These are phyloP conservation scores for Aspergillus quadricinctus DNA, from an alignment of 2,329 filamentous ascomycete species.

Conservation along the genomic window DNA sequence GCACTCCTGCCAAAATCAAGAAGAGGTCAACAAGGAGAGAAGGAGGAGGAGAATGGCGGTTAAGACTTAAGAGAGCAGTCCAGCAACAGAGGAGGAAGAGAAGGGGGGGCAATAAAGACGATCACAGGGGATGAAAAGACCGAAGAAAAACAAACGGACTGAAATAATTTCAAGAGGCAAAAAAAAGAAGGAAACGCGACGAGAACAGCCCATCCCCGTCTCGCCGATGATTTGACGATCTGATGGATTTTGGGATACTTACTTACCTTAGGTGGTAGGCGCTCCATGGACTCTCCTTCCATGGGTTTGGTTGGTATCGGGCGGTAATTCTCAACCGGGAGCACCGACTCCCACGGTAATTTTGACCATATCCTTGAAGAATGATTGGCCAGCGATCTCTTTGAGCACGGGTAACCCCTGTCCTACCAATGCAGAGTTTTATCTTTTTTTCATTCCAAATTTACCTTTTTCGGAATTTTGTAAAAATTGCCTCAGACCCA, in stretches of 20 bases:
- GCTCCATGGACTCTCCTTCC: neutral
- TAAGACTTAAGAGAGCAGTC: constrained; percentile 14
- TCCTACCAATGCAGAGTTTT: too few relatives aligned
- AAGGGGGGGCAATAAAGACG: neutral
- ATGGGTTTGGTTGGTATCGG: neutral
- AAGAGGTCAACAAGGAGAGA: neutral
- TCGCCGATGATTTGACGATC: neutral
- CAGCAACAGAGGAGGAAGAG: constrained; percentile 5
- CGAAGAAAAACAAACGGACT: neutral
- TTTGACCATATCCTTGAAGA: constrained; percentile 3
- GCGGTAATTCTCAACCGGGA: neutral
- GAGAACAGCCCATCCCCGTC: neutral
- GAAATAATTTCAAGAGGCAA: neutral
- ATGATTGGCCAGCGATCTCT: neutral
- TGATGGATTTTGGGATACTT: neutral
- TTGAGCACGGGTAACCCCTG: neutral
- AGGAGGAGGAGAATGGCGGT: constrained; percentile 7
- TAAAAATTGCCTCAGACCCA: neutral
- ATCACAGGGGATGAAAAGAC: neutral
- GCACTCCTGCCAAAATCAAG: neutral
- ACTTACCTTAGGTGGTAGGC: neutral
- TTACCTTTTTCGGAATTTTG: neutral
- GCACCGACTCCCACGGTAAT: constrained; percentile 2
- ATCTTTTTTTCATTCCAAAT: neutral
- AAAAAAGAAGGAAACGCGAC: neutral